Base-by-base conservation (phyloP, 768 basidiomycete species). In the Mrakia frigida region DNA sequence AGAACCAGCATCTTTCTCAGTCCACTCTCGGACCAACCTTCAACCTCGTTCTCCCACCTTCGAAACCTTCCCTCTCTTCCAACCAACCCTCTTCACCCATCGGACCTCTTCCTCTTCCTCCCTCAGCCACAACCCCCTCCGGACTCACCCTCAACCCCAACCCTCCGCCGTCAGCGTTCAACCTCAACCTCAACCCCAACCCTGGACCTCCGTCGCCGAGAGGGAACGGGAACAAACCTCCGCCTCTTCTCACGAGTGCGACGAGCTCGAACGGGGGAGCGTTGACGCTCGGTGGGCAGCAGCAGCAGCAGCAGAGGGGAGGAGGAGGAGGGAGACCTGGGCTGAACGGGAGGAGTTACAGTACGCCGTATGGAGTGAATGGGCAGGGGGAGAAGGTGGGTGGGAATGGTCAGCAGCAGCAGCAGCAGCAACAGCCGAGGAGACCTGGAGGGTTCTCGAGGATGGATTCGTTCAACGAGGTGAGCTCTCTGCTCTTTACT, bases 401-500 rank as follows among this genome's bases (percentile, higher is more conserved):
- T 61, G 60, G 60, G 35, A 37, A 37, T 37, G 65, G 65, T 13
- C 56, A n/a, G 23, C 56, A 53, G 73, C 41, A 28, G 41, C 59
- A 31, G 61, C 52, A 31, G 39, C 73, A 25, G 16, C 35, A 25
- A 9, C 53, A 69, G 50, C 35, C 68, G 10, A 68, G 74, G 31
- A 68, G 68, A 6, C 74, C 74, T 4, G 74, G 74, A 23, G 50
- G 37, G 35, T 43, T 70, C 59, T 56, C n/a, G 16, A 28, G 74
- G 33, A 68, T 75, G 53, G 74, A 75, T 28, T 75, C 74, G 35
- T 75, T 25, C 67, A 52, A 56, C 56, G 56, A 56, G 56, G 56
- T 56, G 56, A 56, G 56, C 56, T n/a, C n/a, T 7, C 56, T 56
- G 11, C n/a, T 10, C 7, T 10, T 37, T 31, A 6, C 14, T 35